These are phyloP conservation scores for Agroathelia rolfsii DNA, from an alignment of 1,284 basidiomycete species.

Conservation along the genomic window DNA sequence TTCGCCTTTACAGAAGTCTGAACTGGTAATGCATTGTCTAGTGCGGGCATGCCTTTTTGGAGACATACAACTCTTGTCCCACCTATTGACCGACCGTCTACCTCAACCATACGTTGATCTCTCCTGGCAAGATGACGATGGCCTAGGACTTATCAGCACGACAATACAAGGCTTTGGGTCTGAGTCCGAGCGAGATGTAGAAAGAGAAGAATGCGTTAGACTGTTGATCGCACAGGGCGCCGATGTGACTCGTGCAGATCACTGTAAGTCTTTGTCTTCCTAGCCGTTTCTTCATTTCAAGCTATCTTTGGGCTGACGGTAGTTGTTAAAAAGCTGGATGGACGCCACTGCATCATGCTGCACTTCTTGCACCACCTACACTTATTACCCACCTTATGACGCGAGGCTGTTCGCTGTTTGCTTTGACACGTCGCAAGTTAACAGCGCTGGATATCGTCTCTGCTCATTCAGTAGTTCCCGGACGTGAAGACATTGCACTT, in stretches of 20 bases:
- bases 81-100: conserved; percentile 60
- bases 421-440: conserved; percentile 63
- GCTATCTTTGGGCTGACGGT: conserved; percentile 6
- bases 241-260: conserved; percentile 54
- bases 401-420: conserved; percentile 77
- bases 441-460: conserved; percentile 82
- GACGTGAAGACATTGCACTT: conserved; percentile 70
- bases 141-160: conserved; percentile 67
- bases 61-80: conserved; percentile 61
- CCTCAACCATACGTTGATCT: conserved; percentile 64
- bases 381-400: conserved; percentile 88
- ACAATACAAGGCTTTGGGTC: conserved; percentile 79
- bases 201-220: conserved; percentile 81
- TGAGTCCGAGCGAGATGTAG: conserved; percentile 72
- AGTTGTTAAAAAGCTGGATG: conserved; percentile 61
- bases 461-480: conserved; percentile 67
- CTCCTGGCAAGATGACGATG: conserved; percentile 70
- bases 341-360: conserved; percentile 94
- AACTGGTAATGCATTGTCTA: conserved; percentile 63
- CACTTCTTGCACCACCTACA: conserved; percentile 81
- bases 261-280: conserved; percentile 40
- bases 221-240: conserved; percentile 73
- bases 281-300: conserved; percentile 8
- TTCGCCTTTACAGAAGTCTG: conserved; percentile 50
- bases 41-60: conserved; percentile 67